Percentiles rank a stretch among this genome's conserved stretches.
Conservation (phyloP, 2,329 filamentous ascomycete genomes). For the Thelonectria olida region DNA sequence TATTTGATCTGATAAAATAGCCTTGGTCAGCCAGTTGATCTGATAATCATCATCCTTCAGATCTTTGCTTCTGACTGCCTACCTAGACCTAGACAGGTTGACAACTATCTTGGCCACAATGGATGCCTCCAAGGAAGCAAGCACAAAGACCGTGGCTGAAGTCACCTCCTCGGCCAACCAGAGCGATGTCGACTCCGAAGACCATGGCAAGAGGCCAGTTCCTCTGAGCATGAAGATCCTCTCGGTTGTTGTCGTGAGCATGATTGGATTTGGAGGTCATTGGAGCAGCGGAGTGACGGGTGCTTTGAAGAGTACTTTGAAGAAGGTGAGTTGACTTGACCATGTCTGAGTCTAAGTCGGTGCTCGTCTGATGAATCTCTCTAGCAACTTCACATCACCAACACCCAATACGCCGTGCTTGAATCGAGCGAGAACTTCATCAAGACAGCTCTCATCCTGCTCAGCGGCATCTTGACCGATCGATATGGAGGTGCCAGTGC, state of each 20-base stretch:
- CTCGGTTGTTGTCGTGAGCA: constrained; percentile 59
- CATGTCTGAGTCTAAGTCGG: neutral
- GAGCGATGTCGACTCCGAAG: constrained; percentile 25
- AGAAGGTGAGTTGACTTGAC: constrained; percentile 51
- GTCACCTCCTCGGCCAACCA: constrained; percentile 22
- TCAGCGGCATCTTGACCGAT: constrained; percentile 65
- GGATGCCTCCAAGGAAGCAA: constrained; percentile 15
- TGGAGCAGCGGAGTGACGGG: constrained; percentile 70
- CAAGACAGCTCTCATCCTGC: constrained; percentile 63
- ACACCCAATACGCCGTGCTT: constrained; percentile 66
- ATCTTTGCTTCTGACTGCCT: too few relatives aligned
- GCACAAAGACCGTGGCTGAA: constrained; percentile 11
- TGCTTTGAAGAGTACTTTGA: constrained; percentile 69
- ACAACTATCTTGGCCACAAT: too few relatives aligned
- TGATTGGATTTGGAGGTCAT: constrained; percentile 67
- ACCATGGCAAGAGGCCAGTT: constrained; percentile 34
- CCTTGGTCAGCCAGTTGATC: constrained; percentile 17
- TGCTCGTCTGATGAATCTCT: neutral
- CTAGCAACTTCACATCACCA: constrained; percentile 64
- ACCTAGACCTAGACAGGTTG: too few relatives aligned
- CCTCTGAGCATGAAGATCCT: constrained; percentile 44
- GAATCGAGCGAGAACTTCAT: constrained; percentile 71
- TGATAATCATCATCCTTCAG: constrained; percentile 14
- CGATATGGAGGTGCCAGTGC: constrained; percentile 64
- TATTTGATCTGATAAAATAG: constrained; percentile 37